These are phyloP conservation scores for Leccinum idahoense DNA, from an alignment of 1,284 basidiomycete genomes.

Conservation along the genomic window DNA sequence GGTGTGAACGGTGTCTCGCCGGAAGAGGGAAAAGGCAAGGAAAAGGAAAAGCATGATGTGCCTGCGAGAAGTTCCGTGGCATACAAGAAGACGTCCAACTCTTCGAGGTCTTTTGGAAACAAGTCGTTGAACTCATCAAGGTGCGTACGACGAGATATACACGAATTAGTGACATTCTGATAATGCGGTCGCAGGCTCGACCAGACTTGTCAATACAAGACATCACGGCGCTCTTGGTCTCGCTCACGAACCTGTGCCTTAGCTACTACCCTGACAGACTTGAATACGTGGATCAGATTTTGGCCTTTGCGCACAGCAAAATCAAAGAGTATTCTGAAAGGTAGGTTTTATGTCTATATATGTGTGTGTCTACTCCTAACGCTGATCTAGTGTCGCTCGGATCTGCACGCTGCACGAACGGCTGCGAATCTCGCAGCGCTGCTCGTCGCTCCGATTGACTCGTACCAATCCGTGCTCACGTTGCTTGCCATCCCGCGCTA, in stretches of 20 bases:
- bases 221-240: too few species aligned
- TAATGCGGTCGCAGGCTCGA: too few species aligned
- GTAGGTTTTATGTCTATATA: slow-evolving; percentile 35
- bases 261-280: slow-evolving; percentile 93
- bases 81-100: slow-evolving; percentile 81
- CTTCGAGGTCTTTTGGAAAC: slow-evolving; percentile 97
- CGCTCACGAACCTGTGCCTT: slow-evolving; percentile 36
- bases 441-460: slow-evolving; percentile 87
- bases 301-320: slow-evolving; percentile 83
- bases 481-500: slow-evolving; percentile 90
- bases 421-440: slow-evolving; percentile 85
- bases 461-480: slow-evolving; percentile 90
- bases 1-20: too few species aligned
- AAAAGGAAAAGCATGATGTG: too few species aligned
- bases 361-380: background rate
- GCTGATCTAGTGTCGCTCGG: slow-evolving; percentile 52
- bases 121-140: slow-evolving; percentile 96
- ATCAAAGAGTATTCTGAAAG: slow-evolving; percentile 78
- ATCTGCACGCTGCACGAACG: slow-evolving; percentile 83
- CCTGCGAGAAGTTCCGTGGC: too few species aligned
- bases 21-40: too few species aligned
- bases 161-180: slow-evolving; percentile 24
- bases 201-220: too few species aligned
- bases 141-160: slow-evolving; percentile 35
- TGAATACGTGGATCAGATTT: slow-evolving; percentile 92